Base-by-base conservation (phyloP, 2,329 filamentous ascomycete species). In the Grosmannia penicillata region DNA sequence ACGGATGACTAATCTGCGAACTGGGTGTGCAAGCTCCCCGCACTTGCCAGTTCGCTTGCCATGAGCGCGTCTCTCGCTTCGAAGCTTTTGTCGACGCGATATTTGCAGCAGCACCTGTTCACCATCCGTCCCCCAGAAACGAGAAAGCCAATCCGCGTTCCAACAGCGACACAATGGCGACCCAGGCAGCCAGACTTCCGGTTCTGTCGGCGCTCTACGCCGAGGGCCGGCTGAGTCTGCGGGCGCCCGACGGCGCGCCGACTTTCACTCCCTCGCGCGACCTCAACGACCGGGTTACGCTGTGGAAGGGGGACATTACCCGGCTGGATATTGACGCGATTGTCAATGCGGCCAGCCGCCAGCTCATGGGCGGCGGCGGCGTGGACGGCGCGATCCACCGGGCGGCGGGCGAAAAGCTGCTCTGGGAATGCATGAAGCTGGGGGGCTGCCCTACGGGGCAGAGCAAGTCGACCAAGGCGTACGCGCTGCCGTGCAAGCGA, bases 301-400 rank as follows among this genome's bases (percentile, higher is more conserved):
- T 89, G 27, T 67, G 85, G 47, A 70, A 73, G 40, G 73, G 75
- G 48, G 85, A 94, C 56, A 93, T 96, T 56, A 95, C 87, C 13
- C 75, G 66, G 13, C 72, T 96, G 4, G 56, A 68, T 24, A 69
- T 86, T 33, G 83, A 86, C 52, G 80, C 81, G 46, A 91, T 95
- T 48, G 87, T 96, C 56, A 96, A 96, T 56, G 89, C 91, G 1
- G 89, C 91, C 32, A 96, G 96, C 56, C 60, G 59, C 9, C 70
- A 68, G 2, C 72, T 96, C 1, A 67, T 82, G 0, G 86, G 87
- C 39, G 91, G 91, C 38, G 85, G 86, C n/a, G 91, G 91, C 26
- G 86, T 96, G 14, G 81, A 87, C 52, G 82, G 80, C 29, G 82
- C 86, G 22, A 95, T 96, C 49, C 91, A 96, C 56, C 59, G 69